These are phyloP conservation scores for Globisporangium paddicum DNA, from an alignment of 352 stramenopile genomes.

Conservation along the genomic window DNA sequence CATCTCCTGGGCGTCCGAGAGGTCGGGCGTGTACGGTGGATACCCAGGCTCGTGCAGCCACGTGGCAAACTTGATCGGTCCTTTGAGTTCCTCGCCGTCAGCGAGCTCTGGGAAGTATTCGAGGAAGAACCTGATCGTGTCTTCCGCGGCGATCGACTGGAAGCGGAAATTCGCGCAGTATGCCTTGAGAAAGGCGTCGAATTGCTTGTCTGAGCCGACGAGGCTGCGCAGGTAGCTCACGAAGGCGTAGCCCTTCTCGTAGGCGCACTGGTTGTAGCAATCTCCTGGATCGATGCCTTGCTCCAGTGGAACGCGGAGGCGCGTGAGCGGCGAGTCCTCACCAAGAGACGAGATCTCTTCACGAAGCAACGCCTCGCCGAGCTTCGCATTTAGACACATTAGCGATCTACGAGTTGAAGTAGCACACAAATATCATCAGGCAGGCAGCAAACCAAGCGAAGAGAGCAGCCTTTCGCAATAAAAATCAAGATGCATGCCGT, in stretches of 20 bases:
- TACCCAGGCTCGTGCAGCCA: slow-evolving; percentile 69
- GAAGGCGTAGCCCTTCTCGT: slow-evolving; percentile 80
- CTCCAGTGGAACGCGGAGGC: slow-evolving; percentile 63
- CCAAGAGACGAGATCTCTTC: slow-evolving; percentile 71
- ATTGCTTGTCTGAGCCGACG: slow-evolving; percentile 55
- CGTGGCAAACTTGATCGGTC: slow-evolving; percentile 54
- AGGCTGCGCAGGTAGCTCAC: slow-evolving; percentile 69
- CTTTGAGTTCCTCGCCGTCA: slow-evolving; percentile 48
- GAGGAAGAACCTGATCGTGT: slow-evolving; percentile 69
- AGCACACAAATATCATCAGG: no score
- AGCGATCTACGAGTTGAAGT: slow-evolving; percentile 26
- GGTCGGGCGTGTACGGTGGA: slow-evolving; percentile 47
- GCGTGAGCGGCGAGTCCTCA: slow-evolving; percentile 61
- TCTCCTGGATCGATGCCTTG: slow-evolving; percentile 75
- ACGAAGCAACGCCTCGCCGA: slow-evolving; percentile 55
- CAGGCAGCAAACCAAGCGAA: neutral
- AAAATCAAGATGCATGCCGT: slow-evolving; percentile 1
- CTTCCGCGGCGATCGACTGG: slow-evolving; percentile 69
- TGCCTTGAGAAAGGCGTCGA: slow-evolving; percentile 62
- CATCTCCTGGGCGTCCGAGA: slow-evolving; percentile 60
- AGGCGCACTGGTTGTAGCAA: slow-evolving; percentile 80
- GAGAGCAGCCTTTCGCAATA: neutral
- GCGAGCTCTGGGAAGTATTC: slow-evolving; percentile 55
- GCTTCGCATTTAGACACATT: slow-evolving; percentile 68
- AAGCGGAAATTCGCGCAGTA: slow-evolving; percentile 70